Percentiles rank a stretch among this genome's conserved stretches.
Evolutionary conservation across 306 rosid genomes (phyloP).

Genomic region (Cucurbita moschata): DNA sequence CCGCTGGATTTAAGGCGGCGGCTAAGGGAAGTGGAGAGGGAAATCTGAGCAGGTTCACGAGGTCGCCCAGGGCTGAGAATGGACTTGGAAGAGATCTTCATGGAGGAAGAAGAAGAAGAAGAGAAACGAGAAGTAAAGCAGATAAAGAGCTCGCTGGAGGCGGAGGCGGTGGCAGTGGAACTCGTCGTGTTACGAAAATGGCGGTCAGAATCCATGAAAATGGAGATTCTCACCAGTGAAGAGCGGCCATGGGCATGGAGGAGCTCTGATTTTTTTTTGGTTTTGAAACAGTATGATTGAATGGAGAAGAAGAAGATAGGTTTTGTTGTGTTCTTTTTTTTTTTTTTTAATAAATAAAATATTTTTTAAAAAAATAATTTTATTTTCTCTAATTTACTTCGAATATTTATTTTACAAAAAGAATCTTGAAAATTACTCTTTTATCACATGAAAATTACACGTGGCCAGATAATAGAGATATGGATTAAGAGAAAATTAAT

Average conservation of each 20-base stretch:
- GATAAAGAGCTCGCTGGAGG: conserved; percentile 54
- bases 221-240: not conserved
- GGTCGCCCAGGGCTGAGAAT: conserved; percentile 61
- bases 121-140: conserved; percentile 70
- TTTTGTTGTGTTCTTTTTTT: not conserved
- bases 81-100: conserved; percentile 81
- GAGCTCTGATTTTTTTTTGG: not conserved
- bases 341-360: too few relatives aligned
- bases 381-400: not conserved
- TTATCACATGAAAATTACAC: not conserved
- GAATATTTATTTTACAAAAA: not conserved
- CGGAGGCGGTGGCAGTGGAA: conserved; percentile 10
- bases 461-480: conserved; percentile 5
- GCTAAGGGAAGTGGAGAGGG: conserved; percentile 70
- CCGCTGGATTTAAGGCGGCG: conserved; percentile 60
- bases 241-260: not conserved
- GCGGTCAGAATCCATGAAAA: conserved; percentile 36
- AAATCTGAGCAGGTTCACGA: conserved; percentile 62
- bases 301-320: not conserved
- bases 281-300: not conserved
- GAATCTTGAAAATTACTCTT: not conserved
- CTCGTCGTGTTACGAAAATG: conserved; percentile 26
- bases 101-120: conserved; percentile 24
- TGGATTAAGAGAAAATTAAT: not conserved
- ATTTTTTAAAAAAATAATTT: too few relatives aligned